These are phyloP conservation scores for Euphorbia corollata DNA, from an alignment of 441 rosid species.

Conservation along the genomic window DNA sequence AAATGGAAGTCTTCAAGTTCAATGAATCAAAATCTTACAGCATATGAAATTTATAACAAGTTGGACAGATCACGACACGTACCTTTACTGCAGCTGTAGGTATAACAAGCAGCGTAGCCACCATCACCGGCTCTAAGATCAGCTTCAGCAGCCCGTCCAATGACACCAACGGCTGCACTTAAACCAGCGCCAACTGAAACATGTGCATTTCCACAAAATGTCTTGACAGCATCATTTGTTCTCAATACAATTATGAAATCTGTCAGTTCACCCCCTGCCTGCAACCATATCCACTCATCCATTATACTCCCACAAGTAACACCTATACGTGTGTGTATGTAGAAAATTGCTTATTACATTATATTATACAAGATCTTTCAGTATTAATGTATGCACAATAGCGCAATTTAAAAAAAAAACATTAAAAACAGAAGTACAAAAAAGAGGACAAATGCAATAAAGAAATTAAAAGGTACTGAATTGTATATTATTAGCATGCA, in stretches of 20 bases:
- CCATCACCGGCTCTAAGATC: constrained; percentile 87
- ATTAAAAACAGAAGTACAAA: not conserved
- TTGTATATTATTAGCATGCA: not conserved
- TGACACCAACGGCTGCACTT: constrained; percentile 76
- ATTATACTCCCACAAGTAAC: constrained; percentile 5
- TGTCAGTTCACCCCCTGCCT: constrained; percentile 96
- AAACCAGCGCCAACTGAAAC: constrained; percentile 80
- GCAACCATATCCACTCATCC: constrained; percentile 18
- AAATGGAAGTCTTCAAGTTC: not conserved
- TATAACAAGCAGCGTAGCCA: constrained; percentile 92
- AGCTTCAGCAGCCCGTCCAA: constrained; percentile 83
- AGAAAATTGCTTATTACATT: not conserved
- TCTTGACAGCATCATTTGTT: constrained; percentile 67
- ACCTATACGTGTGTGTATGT: not conserved
- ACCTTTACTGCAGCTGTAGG: constrained; percentile 99
- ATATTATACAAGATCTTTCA: not conserved
- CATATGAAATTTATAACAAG: not conserved
- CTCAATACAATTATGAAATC: constrained; percentile 81
- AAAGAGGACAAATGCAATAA: not conserved
- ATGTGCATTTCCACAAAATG: constrained; percentile 80
- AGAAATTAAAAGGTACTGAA: not conserved
- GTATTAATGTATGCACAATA: no score
- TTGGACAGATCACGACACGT: not conserved
- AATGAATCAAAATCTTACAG: not conserved
- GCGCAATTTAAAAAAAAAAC: not conserved